Conservation (phyloP, 495 filamentous ascomycete genomes). For the Penicillium steckii region DNA sequence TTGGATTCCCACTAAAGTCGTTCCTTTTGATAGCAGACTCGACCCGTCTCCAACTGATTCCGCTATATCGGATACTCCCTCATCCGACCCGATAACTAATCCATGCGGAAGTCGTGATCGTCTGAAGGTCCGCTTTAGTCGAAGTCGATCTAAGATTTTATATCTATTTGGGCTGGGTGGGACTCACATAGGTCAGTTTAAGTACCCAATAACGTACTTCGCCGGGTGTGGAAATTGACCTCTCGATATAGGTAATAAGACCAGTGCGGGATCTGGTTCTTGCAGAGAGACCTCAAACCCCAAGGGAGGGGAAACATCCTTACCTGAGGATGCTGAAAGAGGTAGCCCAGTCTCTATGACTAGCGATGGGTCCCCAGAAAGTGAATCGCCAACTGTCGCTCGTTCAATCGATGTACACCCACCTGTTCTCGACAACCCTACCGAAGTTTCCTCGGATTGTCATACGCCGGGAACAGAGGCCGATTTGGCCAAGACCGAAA, state of each 20-base stretch:
- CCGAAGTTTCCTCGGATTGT: background rate
- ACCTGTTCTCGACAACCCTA: conserved; percentile 1
- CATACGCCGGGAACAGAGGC: background rate
- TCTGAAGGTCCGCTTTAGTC: conserved; percentile 16
- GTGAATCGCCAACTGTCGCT: conserved; percentile 5
- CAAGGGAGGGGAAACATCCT: background rate
- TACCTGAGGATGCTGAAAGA: background rate
- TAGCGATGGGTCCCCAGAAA: conserved; percentile 1
- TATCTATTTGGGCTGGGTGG: conserved; percentile 20
- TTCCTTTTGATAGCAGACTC: conserved; percentile 9
- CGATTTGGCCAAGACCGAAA: no score
- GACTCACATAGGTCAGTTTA: conserved; percentile 20
- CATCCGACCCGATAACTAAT: conserved; percentile 15
- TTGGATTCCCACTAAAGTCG: conserved; percentile 20
- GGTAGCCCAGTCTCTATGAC: background rate
- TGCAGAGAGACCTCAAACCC: conserved; percentile 1
- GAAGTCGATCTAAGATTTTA: conserved; percentile 26
- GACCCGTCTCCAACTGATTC: conserved; percentile 17
- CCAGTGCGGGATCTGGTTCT: conserved; percentile 12
- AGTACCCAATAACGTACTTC: background rate
- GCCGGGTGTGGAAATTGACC: background rate
- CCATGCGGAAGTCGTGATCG: conserved; percentile 6
- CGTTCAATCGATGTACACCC: background rate
- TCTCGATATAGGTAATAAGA: conserved; percentile 16
- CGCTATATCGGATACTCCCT: conserved; percentile 27